A percentile compares a stretch with the other conserved stretches of the same genome.
phyloP scores from a whole-genome alignment of 2,329 filamentous ascomycete genomes.

The Rugonectria rugulosa region DNA sequence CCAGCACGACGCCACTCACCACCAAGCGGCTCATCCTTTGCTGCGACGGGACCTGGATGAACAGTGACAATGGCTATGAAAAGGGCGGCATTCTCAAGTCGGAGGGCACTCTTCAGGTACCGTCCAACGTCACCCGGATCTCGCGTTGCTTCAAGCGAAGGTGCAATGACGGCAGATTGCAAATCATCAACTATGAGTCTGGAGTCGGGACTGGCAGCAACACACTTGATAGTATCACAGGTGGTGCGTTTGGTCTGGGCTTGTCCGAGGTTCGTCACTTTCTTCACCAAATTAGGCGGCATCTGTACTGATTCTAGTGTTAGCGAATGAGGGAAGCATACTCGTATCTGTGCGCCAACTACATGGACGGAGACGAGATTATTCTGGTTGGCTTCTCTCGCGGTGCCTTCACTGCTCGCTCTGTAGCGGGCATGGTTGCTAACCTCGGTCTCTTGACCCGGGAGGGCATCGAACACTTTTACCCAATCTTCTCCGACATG shows the following conservation, averaged over 20 bases:
- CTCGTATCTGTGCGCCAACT: conserved; percentile 68
- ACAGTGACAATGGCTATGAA: conserved; percentile 57
- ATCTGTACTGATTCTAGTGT: conserved; percentile 5
- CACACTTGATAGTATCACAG: conserved; percentile 57
- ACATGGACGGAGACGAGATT: conserved; percentile 64
- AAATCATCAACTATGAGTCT: conserved; percentile 68
- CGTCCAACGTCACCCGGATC: conserved; percentile 68
- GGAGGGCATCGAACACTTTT: conserved; percentile 62
- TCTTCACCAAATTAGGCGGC: neutral
- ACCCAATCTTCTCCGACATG: conserved; percentile 64
- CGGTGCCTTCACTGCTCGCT: conserved; percentile 66
- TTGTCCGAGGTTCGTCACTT: conserved; percentile 56
- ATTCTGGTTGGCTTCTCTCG: conserved; percentile 65
- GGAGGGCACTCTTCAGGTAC: conserved; percentile 54
- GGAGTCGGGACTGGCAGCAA: conserved; percentile 65
- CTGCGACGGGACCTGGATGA: conserved; percentile 64
- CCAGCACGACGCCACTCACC: neutral
- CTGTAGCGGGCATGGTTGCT: conserved; percentile 61
- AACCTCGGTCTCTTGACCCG: conserved; percentile 60
- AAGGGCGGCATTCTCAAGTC: conserved; percentile 48
- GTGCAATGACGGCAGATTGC: conserved; percentile 59
- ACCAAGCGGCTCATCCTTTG: conserved; percentile 59
- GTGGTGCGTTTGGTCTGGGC: conserved; percentile 63
- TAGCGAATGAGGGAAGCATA: conserved; percentile 68
- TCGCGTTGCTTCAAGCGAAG: conserved; percentile 62